Base-by-base conservation (phyloP, 768 basidiomycete genomes). In the Tulasnella sp. region DNA sequence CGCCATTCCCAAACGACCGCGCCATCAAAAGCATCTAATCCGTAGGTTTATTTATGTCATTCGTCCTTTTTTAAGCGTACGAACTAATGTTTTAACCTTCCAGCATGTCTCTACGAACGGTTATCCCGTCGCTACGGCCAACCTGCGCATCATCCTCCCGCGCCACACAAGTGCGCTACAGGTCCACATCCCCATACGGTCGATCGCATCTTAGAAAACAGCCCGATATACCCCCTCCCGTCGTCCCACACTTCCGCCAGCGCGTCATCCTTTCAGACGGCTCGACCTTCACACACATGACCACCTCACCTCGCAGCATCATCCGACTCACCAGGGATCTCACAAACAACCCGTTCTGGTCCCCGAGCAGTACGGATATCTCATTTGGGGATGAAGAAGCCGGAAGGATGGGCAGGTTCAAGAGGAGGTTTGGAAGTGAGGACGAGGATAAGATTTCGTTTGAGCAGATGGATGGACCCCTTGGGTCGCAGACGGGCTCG, bases 291-390 rank as follows among this genome's bases (percentile, higher is more conserved):
- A 82, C 80, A 3, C 88, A 93, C 65, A 87, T 85, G 80, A 89
- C 87, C 11, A 94, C 92, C 1, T 90, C 91, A 0, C 92, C 93
- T 0, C 83, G 83, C 4, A 84, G 85, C 3, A 70, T 80, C 38
- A 79, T 90, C 48, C 80, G 83, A 38, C 76, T 94, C 49, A 88
- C 91, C 19, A 82, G 91, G 43, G 92, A 95, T 67, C 84, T 88
- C 51, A 88, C 87, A 15, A 96, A 92, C 69, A 84, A 92, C 66
- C 88, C 92, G 1, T 71, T 90, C 4, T 96, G 87, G 86, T 87
- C 88, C 67, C 80, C 85, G 43, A 71, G 73, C 38, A 68, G 70
- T 58, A 67, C 70, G 30, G 73, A 70, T 58, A 69, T 74, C 51
- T 83, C 83, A 64, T 86, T 86, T 62, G 87, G 88, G 67, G 81